These are phyloP conservation scores for Pythium volutum DNA, from an alignment of 352 stramenopile genomes.

Conservation along the genomic window DNA sequence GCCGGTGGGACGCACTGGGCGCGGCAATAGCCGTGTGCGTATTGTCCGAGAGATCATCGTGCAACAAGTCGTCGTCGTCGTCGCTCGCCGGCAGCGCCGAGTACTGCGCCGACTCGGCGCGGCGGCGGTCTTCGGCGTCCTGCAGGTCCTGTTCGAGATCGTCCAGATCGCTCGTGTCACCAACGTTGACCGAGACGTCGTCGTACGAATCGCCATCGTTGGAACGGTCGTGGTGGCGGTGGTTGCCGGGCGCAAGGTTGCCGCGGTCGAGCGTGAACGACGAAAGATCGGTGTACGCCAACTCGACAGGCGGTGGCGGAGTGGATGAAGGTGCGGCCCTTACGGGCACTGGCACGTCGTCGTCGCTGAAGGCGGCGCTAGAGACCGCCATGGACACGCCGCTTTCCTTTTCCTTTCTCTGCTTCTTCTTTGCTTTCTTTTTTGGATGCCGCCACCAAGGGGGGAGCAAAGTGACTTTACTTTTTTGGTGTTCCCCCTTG, in stretches of 20 bases:
- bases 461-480: background rate
- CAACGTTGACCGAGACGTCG: slow-evolving; percentile 20
- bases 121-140: slow-evolving; percentile 8
- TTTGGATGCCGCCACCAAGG: too few species aligned
- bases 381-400: slow-evolving; percentile 17
- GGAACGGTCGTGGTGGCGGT: slow-evolving; percentile 6
- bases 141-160: slow-evolving; percentile 23
- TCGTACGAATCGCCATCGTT: slow-evolving; percentile 13
- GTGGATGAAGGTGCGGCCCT: background rate
- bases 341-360: slow-evolving; percentile 4
- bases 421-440: slow-evolving; percentile 1
- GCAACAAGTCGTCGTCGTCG: slow-evolving; percentile 21
- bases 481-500: background rate
- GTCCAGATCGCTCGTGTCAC: slow-evolving; percentile 9
- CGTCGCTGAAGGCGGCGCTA: slow-evolving; percentile 13
- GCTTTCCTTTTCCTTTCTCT: slow-evolving; percentile 1
- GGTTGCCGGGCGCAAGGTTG: background rate
- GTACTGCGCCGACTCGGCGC: slow-evolving; percentile 16
- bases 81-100: slow-evolving; percentile 18
- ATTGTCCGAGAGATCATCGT: slow-evolving; percentile 19
- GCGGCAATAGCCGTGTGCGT: background rate
- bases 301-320: background rate
- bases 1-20: slow-evolving; percentile 16
- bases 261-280: slow-evolving; percentile 6
- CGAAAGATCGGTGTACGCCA: slow-evolving; percentile 2